A percentile compares a stretch with the other conserved stretches of the same genome.
Conservation (phyloP, 305 asterid species). For the Salvia sclarea region DNA sequence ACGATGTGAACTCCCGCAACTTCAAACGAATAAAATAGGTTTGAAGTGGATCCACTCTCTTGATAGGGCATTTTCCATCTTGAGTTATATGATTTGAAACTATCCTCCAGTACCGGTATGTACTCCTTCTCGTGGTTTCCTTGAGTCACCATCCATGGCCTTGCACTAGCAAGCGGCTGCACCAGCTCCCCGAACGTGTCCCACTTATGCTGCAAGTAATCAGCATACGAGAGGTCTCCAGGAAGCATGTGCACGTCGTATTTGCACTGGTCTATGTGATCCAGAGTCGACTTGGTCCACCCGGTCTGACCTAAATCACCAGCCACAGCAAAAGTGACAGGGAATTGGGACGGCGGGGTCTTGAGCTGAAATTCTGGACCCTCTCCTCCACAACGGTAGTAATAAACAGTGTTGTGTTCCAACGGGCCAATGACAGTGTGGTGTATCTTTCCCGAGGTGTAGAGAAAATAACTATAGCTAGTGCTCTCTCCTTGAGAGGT, state of each 20-base stretch:
- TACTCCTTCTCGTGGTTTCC: conserved; percentile 94
- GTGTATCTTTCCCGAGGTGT: conserved; percentile 79
- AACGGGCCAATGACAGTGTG: conserved; percentile 87
- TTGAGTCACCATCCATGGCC: conserved; percentile 99
- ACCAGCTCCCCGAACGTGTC: conserved; percentile 90
- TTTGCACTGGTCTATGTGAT: conserved; percentile 72
- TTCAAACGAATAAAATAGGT: conserved; percentile 86
- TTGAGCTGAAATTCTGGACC: conserved; percentile 78
- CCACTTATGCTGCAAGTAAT: conserved; percentile 76
- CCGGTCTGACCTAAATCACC: conserved; percentile 96
- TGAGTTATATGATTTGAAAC: conserved; percentile 71
- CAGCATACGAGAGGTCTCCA: conserved; percentile 93
- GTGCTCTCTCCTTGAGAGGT: conserved; percentile 66
- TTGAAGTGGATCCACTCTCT: conserved; percentile 83
- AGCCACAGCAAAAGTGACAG: conserved; percentile 78
- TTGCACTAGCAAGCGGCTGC: conserved; percentile 87
- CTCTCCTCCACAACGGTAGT: conserved; percentile 76
- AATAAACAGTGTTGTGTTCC: conserved; percentile 57
- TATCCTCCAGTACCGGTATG: conserved; percentile 51
- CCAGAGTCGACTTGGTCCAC: conserved; percentile 86
- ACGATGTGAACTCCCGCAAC: conserved; percentile 79
- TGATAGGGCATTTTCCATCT: conserved; percentile 95
- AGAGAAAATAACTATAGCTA: conserved; percentile 63
- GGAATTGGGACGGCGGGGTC: conserved; percentile 84
- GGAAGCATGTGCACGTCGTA: conserved; percentile 85